These are phyloP conservation scores for Lyophyllum semitale DNA, from an alignment of 768 basidiomycete species.

Conservation along the genomic window DNA sequence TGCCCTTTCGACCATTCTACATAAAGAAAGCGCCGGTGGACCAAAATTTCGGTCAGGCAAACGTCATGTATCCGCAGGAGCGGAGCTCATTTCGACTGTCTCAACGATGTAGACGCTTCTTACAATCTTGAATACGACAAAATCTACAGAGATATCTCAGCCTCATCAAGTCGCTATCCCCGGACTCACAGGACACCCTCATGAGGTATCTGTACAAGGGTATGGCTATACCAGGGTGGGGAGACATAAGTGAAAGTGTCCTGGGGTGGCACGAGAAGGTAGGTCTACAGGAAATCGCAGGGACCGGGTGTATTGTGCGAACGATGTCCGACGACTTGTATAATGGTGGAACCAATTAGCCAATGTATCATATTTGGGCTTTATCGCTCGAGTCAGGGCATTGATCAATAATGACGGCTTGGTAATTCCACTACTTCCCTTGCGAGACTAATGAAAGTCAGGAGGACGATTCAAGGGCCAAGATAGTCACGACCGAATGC, in stretches of 20 bases:
- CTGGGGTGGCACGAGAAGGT: slow-evolving; percentile 98
- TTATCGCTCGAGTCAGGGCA: neutral
- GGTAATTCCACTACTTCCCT: no score
- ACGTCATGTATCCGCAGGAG: slow-evolving; percentile 47
- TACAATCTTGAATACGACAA: slow-evolving; percentile 92
- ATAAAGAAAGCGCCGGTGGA: slow-evolving; percentile 86
- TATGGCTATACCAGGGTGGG: slow-evolving; percentile 72
- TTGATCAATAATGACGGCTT: no score
- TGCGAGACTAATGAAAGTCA: no score
- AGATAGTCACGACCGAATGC: no score
- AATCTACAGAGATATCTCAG: slow-evolving; percentile 82
- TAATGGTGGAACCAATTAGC: neutral
- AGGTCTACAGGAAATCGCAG: slow-evolving; percentile 67
- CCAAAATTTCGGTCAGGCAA: slow-evolving; percentile 86
- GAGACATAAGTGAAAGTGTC: slow-evolving; percentile 60
- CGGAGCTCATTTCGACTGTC: slow-evolving; percentile 7
- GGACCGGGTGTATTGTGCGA: slow-evolving; percentile 93
- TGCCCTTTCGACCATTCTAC: slow-evolving; percentile 67
- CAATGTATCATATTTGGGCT: neutral
- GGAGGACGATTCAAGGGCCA: no score
- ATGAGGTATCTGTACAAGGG: slow-evolving; percentile 99
- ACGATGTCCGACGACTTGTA: slow-evolving; percentile 60
- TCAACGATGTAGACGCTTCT: slow-evolving; percentile 79
- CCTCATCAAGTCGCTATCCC: slow-evolving; percentile 71
- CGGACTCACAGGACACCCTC: slow-evolving; percentile 81